Base-by-base conservation (phyloP, 192 early-diverging fungal species). In the Phlyctochytrium arcticum region DNA sequence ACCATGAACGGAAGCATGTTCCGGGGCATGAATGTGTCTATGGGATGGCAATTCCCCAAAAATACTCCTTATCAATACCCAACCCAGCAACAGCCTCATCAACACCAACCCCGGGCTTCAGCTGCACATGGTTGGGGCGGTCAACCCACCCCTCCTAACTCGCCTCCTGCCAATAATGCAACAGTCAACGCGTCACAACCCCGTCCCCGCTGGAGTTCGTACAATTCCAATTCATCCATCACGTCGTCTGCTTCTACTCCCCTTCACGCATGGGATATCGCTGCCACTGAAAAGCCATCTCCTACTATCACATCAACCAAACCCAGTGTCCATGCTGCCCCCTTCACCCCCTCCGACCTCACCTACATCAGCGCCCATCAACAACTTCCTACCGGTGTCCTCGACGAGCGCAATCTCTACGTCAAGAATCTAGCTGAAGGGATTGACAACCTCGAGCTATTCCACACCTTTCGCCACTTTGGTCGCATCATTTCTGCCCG, bases 31-130 rank as follows among this genome's bases (percentile, higher is more conserved):
- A 39, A 68, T 3, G 34, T 80, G 75, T 80, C 47, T 70, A 70
- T 70, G 17, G 36, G 57, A 8, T 80, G 75, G 75, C 75, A 80
- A 34, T 80, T 78, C 48, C 68, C 67, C 3, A 80, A 80, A 50
- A 78, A 80, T 55, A 62, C 73, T 2, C 77, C 65, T 5, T 78
- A 78, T 57, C 70, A 79, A 44, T 80, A 80, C 57, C 79, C 76
- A 4, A 71, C 75, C 5, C 15, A 67, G 48, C 65, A 57, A n/a
- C n/a, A n/a, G n/a, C 77, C 65, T 5, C 75, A 78, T 57, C 70
- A 79, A 44, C 78, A 80, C 57, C 79, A 73, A 4, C 67, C 75
- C 5, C 15, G 54, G 48, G 39, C 15, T 1, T 44, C 39, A n/a
- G 21, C 39, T 44, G 29, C 59, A 0, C 21, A 23, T 15, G 44